phyloP scores from a whole-genome alignment of 2,329 filamentous ascomycete genomes.

The Fusarium fujikuroi region DNA sequence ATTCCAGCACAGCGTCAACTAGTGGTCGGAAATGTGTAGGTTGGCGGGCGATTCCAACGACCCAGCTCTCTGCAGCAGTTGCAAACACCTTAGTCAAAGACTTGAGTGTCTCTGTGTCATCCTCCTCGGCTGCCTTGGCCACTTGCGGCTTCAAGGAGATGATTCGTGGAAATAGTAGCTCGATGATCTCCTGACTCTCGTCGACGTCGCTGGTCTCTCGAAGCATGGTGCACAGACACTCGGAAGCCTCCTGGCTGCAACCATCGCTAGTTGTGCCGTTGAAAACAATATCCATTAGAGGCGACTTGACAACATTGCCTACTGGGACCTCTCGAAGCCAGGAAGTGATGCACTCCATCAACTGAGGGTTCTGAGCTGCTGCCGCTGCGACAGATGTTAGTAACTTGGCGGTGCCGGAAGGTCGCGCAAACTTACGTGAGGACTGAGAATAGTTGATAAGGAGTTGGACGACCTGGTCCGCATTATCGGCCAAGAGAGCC shows the following conservation, averaged over 20 bases:
- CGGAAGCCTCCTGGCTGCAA: slow-evolving; percentile 87
- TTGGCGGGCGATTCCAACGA: slow-evolving; percentile 87
- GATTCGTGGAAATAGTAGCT: slow-evolving; percentile 83
- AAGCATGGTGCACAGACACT: slow-evolving; percentile 92
- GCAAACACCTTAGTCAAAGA: slow-evolving; percentile 90
- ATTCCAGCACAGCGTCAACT: slow-evolving; percentile 93
- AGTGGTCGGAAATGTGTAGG: slow-evolving; percentile 83
- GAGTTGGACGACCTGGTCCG: slow-evolving; percentile 84
- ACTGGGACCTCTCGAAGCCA: slow-evolving; percentile 96
- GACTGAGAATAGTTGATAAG: slow-evolving; percentile 92
- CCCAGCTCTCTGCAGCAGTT: slow-evolving; percentile 94
- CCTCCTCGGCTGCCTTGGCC: slow-evolving; percentile 76
- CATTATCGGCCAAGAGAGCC: slow-evolving; percentile 91
- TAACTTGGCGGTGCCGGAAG: background rate
- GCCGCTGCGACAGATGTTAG: slow-evolving; percentile 61
- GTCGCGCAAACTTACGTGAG: slow-evolving; percentile 71
- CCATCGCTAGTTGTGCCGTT: slow-evolving; percentile 78
- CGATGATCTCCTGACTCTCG: slow-evolving; percentile 84
- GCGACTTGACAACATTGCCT: slow-evolving; percentile 83
- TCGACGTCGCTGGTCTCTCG: slow-evolving; percentile 94
- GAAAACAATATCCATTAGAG: slow-evolving; percentile 83
- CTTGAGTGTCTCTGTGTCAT: slow-evolving; percentile 88
- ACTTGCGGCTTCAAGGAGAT: slow-evolving; percentile 82
- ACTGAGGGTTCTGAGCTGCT: slow-evolving; percentile 85
- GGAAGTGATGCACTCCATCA: slow-evolving; percentile 95